Percentiles rank a stretch among this genome's conserved stretches.
Conservation (phyloP, 2,329 filamentous ascomycete genomes). For the Apiospora phragmitis region DNA sequence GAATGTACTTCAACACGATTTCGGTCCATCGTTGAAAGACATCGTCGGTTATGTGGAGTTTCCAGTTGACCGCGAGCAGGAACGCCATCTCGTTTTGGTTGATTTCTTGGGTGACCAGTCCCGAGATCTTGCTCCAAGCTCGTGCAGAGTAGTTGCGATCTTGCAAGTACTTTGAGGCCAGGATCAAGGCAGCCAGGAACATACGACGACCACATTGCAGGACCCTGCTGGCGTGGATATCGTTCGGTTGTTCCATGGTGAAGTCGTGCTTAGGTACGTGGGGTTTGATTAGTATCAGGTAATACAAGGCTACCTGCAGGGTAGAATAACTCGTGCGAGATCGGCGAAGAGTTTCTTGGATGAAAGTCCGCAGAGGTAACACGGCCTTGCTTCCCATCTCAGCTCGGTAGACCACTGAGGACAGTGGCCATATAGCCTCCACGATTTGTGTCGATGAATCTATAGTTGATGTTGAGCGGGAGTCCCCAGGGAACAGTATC, state of each 20-base stretch:
- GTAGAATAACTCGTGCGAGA: conserved; percentile 98
- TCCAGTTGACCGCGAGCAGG: conserved; percentile 87
- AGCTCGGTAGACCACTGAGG: conserved; percentile 74
- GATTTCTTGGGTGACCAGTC: conserved; percentile 89
- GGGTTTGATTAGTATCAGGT: conserved; percentile 89
- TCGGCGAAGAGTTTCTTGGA: conserved; percentile 92
- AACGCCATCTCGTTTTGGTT: conserved; percentile 97
- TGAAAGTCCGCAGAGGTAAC: conserved; percentile 89
- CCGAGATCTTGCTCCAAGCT: conserved; percentile 99
- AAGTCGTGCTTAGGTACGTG: conserved; percentile 83
- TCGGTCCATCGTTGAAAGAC: conserved; percentile 93
- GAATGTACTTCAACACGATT: conserved; percentile 82
- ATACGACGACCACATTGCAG: conserved; percentile 95
- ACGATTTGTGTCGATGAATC: conserved; percentile 98
- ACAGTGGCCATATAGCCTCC: conserved; percentile 94
- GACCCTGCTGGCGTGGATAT: conserved; percentile 71
- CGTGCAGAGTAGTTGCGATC: conserved; percentile 97
- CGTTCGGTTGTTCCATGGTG: conserved; percentile 79
- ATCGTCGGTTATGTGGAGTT: conserved; percentile 86
- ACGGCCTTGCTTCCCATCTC: conserved; percentile 75
- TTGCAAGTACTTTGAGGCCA: conserved; percentile 97
- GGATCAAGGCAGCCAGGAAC: conserved; percentile 92
- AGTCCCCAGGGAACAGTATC: conserved; percentile 17
- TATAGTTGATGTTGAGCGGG: conserved; percentile 44
- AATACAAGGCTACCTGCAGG: conserved; percentile 93